Conservation (phyloP, 441 rosid species). For the Lepidium campestre region DNA sequence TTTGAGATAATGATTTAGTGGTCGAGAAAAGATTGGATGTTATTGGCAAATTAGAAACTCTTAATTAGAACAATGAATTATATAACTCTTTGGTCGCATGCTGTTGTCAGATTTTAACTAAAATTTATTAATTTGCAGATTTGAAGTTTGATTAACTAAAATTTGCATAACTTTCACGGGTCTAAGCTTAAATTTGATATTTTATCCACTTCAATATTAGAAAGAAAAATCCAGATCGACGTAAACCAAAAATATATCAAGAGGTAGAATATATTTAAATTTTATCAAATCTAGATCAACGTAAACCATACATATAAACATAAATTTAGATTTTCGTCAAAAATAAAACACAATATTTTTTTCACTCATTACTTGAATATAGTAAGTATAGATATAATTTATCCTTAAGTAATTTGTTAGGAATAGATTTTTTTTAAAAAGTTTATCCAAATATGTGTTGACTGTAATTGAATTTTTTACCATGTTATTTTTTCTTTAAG, state of each 20-base stretch:
- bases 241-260: too few species aligned
- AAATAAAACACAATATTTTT: background rate
- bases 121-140: background rate
- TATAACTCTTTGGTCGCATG: background rate
- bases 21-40: slow-evolving; percentile 6
- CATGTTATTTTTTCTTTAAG: background rate
- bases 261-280: too few species aligned
- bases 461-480: background rate
- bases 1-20: slow-evolving; percentile 18
- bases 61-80: background rate
- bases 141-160: background rate
- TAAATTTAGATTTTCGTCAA: background rate
- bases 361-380: background rate
- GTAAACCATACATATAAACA: too few species aligned
- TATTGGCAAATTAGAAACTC: background rate
- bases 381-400: too few species aligned
- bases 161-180: background rate
- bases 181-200: background rate
- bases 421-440: background rate
- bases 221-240: background rate
- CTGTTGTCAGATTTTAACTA: background rate
- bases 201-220: background rate
- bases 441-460: too few species aligned
- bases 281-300: too few species aligned
- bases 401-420: too few species aligned